phyloP scores from a whole-genome alignment of 768 basidiomycete species.

The Hericium alpestre region DNA sequence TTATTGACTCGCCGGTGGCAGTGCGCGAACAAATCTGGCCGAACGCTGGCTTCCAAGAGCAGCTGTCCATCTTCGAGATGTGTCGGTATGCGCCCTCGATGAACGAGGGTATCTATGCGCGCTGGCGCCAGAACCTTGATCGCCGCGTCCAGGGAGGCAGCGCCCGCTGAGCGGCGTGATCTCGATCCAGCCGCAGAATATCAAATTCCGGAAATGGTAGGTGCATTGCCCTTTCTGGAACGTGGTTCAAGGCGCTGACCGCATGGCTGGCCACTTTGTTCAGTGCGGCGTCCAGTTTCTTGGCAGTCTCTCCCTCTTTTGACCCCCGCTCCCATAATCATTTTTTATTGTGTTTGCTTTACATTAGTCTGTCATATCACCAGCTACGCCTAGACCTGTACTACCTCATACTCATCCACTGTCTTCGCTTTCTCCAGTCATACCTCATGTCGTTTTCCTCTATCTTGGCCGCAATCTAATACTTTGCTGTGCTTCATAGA shows the following conservation, averaged over 20 bases:
- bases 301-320: not conserved
- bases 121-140: constrained; percentile 10
- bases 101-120: constrained; percentile 13
- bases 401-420: no score
- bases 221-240: not conserved
- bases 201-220: not conserved
- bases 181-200: not conserved
- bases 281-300: no score
- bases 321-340: no score
- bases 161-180: not conserved
- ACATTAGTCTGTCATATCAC: no score
- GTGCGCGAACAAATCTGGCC: constrained; percentile 14
- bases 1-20: not conserved
- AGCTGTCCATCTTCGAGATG: constrained; percentile 13
- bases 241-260: not conserved
- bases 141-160: not conserved
- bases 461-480: no score
- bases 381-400: no score
- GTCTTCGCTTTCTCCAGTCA: no score
- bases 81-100: constrained; percentile 10
- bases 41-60: constrained; percentile 8
- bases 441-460: no score
- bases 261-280: no score
- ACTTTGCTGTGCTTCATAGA: no score
- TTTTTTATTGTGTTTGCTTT: no score